phyloP scores from a whole-genome alignment of 2,329 filamentous ascomycete genomes.

The Pseudocercospora vitis region DNA sequence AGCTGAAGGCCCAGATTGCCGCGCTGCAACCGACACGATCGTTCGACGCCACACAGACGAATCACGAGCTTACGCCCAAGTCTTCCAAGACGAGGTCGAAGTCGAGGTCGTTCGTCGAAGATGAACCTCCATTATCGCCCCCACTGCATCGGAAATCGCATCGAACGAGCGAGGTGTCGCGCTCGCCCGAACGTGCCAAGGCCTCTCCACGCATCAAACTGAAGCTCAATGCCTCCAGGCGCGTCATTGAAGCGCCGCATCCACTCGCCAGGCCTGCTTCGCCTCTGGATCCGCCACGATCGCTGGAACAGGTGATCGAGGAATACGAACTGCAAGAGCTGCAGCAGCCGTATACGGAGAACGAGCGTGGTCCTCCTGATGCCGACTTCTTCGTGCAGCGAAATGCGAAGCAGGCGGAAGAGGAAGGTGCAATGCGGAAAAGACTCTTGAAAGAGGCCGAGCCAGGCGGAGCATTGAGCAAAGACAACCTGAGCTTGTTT shows the following conservation, averaged over 20 bases:
- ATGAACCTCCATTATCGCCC: conserved; percentile 18
- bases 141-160: conserved; percentile 25
- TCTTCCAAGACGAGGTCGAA: conserved; percentile 23
- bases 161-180: conserved; percentile 19
- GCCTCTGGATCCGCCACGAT: conserved; percentile 33
- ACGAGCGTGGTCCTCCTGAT: conserved; percentile 34
- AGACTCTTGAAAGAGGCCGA: conserved; percentile 69
- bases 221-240: conserved; percentile 27
- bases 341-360: conserved; percentile 37
- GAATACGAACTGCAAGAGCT: conserved; percentile 37
- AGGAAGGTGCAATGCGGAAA: conserved; percentile 40
- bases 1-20: conserved; percentile 35
- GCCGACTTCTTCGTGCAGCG: conserved; percentile 29
- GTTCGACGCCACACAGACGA: conserved; percentile 16
- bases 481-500: conserved; percentile 55
- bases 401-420: conserved; percentile 28
- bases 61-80: conserved; percentile 22
- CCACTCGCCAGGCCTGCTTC: conserved; percentile 34
- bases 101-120: conserved; percentile 5
- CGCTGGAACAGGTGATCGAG: conserved; percentile 37
- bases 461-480: conserved; percentile 72
- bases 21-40: conserved; percentile 32
- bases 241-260: conserved; percentile 32
- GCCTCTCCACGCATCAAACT: conserved; percentile 35
- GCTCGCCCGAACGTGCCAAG: conserved; percentile 26